A percentile compares a stretch with the other conserved stretches of the same genome.
Conservation (phyloP, 164 flowering plant genomes). For the Dillenia turbinata region DNA sequence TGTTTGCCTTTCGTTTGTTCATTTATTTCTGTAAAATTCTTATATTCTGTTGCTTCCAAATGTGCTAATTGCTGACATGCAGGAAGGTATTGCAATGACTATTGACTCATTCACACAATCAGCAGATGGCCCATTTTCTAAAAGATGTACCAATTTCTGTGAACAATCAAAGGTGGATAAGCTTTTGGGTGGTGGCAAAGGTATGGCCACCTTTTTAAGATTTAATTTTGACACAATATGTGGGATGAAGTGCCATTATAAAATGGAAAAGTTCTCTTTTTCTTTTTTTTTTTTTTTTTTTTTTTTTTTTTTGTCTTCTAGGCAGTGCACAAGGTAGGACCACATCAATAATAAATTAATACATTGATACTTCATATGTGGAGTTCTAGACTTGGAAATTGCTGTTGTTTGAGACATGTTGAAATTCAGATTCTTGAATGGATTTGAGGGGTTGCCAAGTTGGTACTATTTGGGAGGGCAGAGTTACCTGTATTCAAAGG, state of each 20-base stretch:
- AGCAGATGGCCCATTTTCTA: constrained; percentile 25
- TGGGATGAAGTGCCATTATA: neutral
- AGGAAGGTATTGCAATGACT: constrained; percentile 70
- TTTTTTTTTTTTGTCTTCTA: constrained; percentile 2
- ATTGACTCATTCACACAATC: constrained; percentile 53
- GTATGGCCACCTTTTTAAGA: constrained; percentile 10
- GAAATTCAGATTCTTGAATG: neutral
- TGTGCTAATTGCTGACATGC: constrained; percentile 25
- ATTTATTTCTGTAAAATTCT: neutral
- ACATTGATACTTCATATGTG: neutral
- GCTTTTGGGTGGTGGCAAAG: constrained; percentile 48
- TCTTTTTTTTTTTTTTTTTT: no score
- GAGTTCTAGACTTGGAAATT: neutral
- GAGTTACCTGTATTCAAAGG: neutral
- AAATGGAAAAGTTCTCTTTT: no score
- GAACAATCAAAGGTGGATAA: constrained; percentile 57
- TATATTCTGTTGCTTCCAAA: constrained; percentile 3
- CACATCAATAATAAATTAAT: neutral
- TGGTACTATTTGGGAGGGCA: neutral
- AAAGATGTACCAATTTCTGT: constrained; percentile 18
- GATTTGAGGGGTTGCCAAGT: neutral
- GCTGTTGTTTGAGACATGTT: neutral
- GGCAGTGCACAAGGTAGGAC: constrained; percentile 30
- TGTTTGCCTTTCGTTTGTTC: no score
- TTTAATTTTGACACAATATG: neutral